Percentiles rank a stretch among this genome's conserved stretches.
Conservation (phyloP, 2,329 filamentous ascomycete genomes). For the Xylaria sp. region DNA sequence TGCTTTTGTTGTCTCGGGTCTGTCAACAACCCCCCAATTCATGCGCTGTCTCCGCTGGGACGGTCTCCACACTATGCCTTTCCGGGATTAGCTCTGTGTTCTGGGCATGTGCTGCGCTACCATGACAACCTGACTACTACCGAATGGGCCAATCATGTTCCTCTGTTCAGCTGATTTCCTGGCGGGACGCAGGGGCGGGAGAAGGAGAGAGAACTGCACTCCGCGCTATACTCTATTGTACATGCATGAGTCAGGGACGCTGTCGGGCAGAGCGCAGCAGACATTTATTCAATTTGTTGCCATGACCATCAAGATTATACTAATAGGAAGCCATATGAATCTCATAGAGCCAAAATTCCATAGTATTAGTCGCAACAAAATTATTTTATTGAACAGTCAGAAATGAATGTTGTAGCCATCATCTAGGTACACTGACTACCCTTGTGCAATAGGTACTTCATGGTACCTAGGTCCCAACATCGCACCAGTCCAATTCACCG, state of each 20-base stretch:
- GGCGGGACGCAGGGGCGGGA: background rate
- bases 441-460: background rate
- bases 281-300: background rate
- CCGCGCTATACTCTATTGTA: conserved; percentile 1
- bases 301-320: conserved; percentile 16
- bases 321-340: background rate
- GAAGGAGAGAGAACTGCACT: conserved; percentile 10
- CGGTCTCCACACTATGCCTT: conserved; percentile 37
- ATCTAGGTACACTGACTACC: too few species aligned
- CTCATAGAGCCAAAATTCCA: background rate
- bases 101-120: conserved; percentile 47
- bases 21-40: conserved; percentile 43
- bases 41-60: conserved; percentile 44
- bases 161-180: conserved; percentile 1
- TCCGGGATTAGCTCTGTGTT: conserved; percentile 32
- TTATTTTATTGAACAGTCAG: background rate
- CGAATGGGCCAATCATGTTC: conserved; percentile 22
- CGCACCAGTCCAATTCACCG: conserved; percentile 22
- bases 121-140: conserved; percentile 44
- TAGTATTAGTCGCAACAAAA: background rate
- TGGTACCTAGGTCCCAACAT: background rate
- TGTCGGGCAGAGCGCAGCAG: conserved; percentile 9
- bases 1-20: conserved; percentile 38
- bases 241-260: background rate
- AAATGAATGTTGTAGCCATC: too few species aligned